Evolutionary conservation across 169 alveolate genomes (phyloP).

Genomic region (Eimeria zaria): DNA sequence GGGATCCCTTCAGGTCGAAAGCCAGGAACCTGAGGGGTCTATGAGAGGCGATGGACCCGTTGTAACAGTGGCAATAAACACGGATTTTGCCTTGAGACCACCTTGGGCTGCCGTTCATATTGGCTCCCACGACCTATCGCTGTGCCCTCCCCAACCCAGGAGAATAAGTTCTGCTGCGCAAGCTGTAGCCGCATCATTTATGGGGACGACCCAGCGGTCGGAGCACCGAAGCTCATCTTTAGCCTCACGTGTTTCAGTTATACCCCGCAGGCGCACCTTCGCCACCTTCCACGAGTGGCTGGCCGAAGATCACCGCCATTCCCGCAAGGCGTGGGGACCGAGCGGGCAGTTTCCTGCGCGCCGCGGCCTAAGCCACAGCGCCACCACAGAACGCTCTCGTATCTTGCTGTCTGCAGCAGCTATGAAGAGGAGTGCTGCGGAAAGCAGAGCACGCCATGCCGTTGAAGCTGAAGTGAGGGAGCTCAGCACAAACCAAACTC

Average conservation of each 20-base stretch:
- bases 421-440: slow-evolving; percentile 42
- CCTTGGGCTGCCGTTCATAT: slow-evolving; percentile 62
- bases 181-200: neutral
- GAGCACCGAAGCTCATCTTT: neutral
- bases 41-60: neutral
- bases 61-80: slow-evolving; percentile 30
- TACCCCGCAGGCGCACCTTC: slow-evolving; percentile 69
- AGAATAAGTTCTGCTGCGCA: neutral
- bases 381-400: slow-evolving; percentile 51
- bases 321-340: slow-evolving; percentile 58
- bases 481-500: slow-evolving; percentile 50
- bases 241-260: neutral
- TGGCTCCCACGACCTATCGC: slow-evolving; percentile 64
- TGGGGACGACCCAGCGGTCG: neutral
- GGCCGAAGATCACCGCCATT: slow-evolving; percentile 59
- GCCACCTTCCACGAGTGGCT: slow-evolving; percentile 71
- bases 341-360: slow-evolving; percentile 71
- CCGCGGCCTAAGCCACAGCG: slow-evolving; percentile 75
- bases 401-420: slow-evolving; percentile 50
- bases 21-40: neutral
- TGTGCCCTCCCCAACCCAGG: slow-evolving; percentile 43
- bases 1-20: neutral
- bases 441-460: slow-evolving; percentile 77
- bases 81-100: slow-evolving; percentile 44
- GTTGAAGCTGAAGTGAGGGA: slow-evolving; percentile 74